These are phyloP conservation scores for Xylaria grammica DNA, from an alignment of 495 filamentous ascomycete species.

Conservation along the genomic window DNA sequence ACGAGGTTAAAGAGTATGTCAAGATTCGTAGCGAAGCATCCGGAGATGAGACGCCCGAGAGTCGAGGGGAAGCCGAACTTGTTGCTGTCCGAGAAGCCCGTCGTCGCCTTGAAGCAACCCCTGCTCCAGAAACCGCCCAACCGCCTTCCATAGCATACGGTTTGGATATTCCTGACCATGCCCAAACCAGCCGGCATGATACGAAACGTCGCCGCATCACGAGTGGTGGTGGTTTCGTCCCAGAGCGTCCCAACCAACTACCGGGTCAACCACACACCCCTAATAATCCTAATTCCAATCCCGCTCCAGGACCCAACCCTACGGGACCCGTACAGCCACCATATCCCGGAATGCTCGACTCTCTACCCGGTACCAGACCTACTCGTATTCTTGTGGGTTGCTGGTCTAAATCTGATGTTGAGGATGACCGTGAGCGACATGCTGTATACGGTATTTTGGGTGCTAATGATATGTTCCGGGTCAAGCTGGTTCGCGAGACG, in stretches of 20 bases:
- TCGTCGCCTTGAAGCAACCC: constrained; percentile 38
- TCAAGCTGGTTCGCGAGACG: constrained; percentile 56
- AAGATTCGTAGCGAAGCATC: constrained; percentile 49
- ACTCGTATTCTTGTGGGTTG: constrained; percentile 55
- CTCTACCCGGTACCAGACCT: constrained; percentile 43
- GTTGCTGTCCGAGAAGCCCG: constrained; percentile 48
- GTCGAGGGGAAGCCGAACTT: constrained; percentile 33
- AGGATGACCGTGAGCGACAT: constrained; percentile 48
- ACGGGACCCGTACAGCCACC: constrained; percentile 8
- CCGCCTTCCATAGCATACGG: constrained; percentile 50
- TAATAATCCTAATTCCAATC: constrained; percentile 6
- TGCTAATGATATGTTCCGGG: constrained; percentile 58
- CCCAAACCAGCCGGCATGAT: constrained; percentile 36
- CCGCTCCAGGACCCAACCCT: constrained; percentile 16
- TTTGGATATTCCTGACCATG: constrained; percentile 44
- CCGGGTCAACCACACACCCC: constrained; percentile 23
- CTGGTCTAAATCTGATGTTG: constrained; percentile 52
- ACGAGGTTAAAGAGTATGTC: constrained; percentile 61
- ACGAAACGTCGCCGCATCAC: constrained; percentile 44
- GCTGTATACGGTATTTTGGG: constrained; percentile 59
- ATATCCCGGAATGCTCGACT: constrained; percentile 30
- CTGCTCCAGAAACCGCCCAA: constrained; percentile 41
- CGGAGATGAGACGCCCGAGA: constrained; percentile 27
- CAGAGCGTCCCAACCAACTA: constrained; percentile 22
- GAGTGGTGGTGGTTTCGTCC: constrained; percentile 20